Conservation (phyloP, 257 asterid species). For the Ophiorrhiza pumila region DNA sequence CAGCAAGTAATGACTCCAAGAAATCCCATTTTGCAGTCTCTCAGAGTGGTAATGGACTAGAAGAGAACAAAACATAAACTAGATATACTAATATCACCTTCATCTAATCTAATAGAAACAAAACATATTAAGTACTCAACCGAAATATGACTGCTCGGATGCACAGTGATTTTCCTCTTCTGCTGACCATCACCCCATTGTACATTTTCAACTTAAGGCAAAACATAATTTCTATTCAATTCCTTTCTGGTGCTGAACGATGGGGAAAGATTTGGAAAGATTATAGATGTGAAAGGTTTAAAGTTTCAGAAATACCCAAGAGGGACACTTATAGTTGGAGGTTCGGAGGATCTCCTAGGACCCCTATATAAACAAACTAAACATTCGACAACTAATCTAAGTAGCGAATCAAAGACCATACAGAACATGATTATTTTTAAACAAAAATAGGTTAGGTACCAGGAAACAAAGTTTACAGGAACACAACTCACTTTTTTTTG, state of each 20-base stretch:
- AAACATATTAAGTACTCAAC: no score
- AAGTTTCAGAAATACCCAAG: not conserved
- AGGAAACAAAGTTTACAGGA: not conserved
- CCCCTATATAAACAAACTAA: no score
- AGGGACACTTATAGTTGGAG: no score
- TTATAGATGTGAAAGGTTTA: not conserved
- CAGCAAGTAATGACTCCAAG: not conserved
- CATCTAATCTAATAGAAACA: no score
- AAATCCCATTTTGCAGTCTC: not conserved
- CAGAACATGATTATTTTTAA: no score
- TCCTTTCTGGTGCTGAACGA: not conserved
- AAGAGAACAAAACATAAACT: no score
- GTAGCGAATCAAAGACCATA: not conserved
- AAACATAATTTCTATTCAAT: not conserved
- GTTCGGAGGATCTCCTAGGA: no score
- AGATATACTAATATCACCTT: no score
- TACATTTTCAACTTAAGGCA: not conserved
- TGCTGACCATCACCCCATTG: not conserved
- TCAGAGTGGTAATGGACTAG: no score
- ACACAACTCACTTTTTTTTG: conserved; percentile 38
- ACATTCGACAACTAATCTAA: not conserved
- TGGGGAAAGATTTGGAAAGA: not conserved
- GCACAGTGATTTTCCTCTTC: not conserved
- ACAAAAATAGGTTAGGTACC: not conserved
- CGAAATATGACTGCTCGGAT: not conserved